Conservation (phyloP, 2,329 filamentous ascomycete species). For the Stromatinia cepivora region DNA sequence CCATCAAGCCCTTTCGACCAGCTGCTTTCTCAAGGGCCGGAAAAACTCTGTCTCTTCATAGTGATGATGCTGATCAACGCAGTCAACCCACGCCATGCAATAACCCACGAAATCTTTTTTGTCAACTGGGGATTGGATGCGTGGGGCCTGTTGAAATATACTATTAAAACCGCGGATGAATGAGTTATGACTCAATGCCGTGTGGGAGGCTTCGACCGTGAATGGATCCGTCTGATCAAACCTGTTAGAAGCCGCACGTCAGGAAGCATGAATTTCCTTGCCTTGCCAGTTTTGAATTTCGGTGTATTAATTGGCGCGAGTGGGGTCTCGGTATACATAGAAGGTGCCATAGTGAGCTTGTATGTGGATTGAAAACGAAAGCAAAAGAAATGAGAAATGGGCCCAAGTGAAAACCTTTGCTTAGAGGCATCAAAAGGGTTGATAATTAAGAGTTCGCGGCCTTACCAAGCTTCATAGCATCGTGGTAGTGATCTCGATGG, state of each 20-base stretch:
- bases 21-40: constrained; percentile 24
- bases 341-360: not conserved
- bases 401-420: not conserved
- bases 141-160: constrained; percentile 60
- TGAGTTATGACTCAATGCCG: constrained; percentile 61
- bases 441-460: not conserved
- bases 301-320: constrained; percentile 15
- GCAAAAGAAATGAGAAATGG: not conserved
- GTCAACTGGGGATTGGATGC: constrained; percentile 50
- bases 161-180: constrained; percentile 64
- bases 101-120: constrained; percentile 59
- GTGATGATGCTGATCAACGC: constrained; percentile 48
- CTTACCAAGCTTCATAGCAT: not conserved
- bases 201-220: constrained; percentile 59
- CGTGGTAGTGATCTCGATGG: not conserved
- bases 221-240: constrained; percentile 46
- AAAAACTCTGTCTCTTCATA: constrained; percentile 31
- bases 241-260: not conserved
- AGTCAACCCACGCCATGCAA: constrained; percentile 57
- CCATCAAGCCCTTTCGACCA: constrained; percentile 30
- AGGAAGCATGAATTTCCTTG: constrained; percentile 7
- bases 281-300: constrained; percentile 18
- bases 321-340: constrained; percentile 17
- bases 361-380: not conserved
- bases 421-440: not conserved